Conservation (phyloP, 179 eudicot genomes). For the Silene vulgaris region DNA sequence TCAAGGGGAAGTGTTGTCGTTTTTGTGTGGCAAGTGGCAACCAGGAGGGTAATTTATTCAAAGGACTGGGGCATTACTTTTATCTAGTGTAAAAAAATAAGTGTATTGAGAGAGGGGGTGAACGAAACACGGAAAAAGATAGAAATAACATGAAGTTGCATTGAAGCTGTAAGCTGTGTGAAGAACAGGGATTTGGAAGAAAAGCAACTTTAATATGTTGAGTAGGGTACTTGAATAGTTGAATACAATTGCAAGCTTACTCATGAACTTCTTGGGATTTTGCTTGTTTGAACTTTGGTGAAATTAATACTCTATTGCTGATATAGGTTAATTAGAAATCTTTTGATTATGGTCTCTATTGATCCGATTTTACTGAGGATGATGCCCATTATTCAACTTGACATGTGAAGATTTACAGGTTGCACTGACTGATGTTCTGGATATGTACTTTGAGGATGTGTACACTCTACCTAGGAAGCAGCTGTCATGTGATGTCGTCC, state of each 20-base stretch:
- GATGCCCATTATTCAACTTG: constrained; percentile 11
- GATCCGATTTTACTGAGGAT: neutral
- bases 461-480: constrained; percentile 69
- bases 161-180: neutral
- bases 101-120: neutral
- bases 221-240: neutral
- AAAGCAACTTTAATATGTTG: neutral
- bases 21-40: neutral
- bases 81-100: neutral
- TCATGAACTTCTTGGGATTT: neutral
- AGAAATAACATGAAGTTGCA: neutral
- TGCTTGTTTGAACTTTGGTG: constrained; percentile 1
- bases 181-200: neutral
- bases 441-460: constrained; percentile 75
- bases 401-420: constrained; percentile 48
- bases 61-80: neutral
- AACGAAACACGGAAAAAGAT: neutral
- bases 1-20: neutral
- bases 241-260: neutral
- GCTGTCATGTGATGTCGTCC: constrained; percentile 40
- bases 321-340: neutral
- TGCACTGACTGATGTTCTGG: constrained; percentile 69
- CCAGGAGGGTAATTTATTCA: neutral
- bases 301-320: constrained; percentile 1
- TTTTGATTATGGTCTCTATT: neutral